Evolutionary conservation across 2,329 filamentous ascomycete genomes (phyloP).

Genomic region (Chaetothyriales sp.): DNA sequence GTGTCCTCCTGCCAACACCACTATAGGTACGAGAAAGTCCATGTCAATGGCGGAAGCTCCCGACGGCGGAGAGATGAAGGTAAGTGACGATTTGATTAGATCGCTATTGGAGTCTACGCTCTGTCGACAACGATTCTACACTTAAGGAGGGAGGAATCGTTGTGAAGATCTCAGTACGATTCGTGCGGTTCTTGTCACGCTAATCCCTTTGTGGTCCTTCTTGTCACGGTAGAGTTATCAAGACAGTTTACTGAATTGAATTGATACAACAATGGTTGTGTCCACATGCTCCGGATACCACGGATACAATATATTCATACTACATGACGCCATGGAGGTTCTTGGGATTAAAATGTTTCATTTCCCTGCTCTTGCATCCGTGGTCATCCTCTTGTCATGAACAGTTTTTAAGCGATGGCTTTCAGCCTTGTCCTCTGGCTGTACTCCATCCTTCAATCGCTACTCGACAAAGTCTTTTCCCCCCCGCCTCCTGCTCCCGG

Average conservation of each 20-base stretch:
- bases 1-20: not conserved
- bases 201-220: too few species aligned
- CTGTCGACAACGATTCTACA: too few species aligned
- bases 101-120: too few species aligned
- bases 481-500: slow-evolving; percentile 53
- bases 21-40: not conserved
- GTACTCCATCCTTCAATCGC: slow-evolving; percentile 52
- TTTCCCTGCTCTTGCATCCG: not conserved
- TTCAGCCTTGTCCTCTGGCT: slow-evolving; percentile 40
- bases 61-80: too few species aligned
- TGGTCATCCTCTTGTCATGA: not conserved
- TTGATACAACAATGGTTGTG: not conserved
- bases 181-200: too few species aligned
- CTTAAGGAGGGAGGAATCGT: too few species aligned
- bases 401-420: not conserved
- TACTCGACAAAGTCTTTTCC: slow-evolving; percentile 52
- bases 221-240: not conserved
- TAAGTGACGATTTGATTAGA: too few species aligned
- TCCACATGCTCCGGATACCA: not conserved
- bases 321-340: not conserved
- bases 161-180: too few species aligned
- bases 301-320: not conserved
- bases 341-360: not conserved
- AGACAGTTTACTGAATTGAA: not conserved
- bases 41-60: too few species aligned